Evolutionary conservation across 768 basidiomycete species (phyloP), one percentile per base, ranked within the genome.

Genomic region (Auriscalpium orientale): DNA sequence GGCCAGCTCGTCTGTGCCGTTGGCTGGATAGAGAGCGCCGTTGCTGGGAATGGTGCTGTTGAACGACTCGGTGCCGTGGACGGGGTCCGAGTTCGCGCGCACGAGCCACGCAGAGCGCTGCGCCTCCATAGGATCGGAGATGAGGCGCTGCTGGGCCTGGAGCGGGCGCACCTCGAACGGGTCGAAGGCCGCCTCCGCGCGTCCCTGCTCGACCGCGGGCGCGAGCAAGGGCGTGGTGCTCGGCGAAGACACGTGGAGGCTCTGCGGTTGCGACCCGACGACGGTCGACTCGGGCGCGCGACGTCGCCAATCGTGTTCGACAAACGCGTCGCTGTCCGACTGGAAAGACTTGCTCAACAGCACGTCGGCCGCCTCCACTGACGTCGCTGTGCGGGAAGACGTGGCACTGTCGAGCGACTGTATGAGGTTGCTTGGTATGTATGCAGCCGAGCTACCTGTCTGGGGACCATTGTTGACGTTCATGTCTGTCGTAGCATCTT

Each of bases 371-470:
- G 36, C 8, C 55, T 49, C 28, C 28, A 28, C 28, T 7, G 28
- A 28, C 28, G 28, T 28, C 28, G 28, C 28, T 7, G 28, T 28
- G 28, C 28, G 28, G 28, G 28, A 4, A 28, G 28, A 28, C 28
- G 28, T 28, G 28, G 2, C 13, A 53, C 46, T 44, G 52, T 82
- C 80, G 28, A 85, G 70, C 21, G 83, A 80, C 51, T 76, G 71
- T 59, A 83, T 79, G 33, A 84, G 70, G 63, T 77, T 76, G 48
- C 77, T 75, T 36, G 84, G 80, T 55, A 87, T 80, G 55, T 82
- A 70, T 10, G 78, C 76, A 49, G 78, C 70, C 22, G 79, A 77
- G 33, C 68, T 70, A 28, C 28, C 28, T 28, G 12, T 76, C 75
- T 46, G 75, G 61, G 53, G 68, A 65, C 28, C 64, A 61, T n/a